Conservation (phyloP, 352 stramenopile genomes). For the Lagenidium giganteum region DNA sequence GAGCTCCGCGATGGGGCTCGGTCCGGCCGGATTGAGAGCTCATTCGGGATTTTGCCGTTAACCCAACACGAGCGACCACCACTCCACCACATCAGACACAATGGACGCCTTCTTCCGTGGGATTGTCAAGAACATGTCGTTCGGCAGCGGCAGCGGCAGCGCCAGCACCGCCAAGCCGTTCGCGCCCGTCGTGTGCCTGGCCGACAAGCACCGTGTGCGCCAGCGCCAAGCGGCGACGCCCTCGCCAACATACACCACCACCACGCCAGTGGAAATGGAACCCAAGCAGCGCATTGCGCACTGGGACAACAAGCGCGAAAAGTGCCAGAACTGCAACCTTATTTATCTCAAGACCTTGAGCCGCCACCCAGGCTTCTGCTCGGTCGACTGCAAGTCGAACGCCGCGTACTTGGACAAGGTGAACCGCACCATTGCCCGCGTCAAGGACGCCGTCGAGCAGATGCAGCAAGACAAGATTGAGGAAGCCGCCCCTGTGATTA, state of each 20-base stretch:
- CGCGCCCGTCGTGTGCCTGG: too few species aligned
- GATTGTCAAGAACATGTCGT: slow-evolving; percentile 1
- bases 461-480: slow-evolving; percentile 32
- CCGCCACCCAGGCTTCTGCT: slow-evolving; percentile 70
- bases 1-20: too few species aligned
- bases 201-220: too few species aligned
- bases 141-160: not conserved
- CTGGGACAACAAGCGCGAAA: slow-evolving; percentile 85
- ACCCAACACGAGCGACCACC: too few species aligned
- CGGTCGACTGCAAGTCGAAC: slow-evolving; percentile 87
- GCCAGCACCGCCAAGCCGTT: slow-evolving; percentile 6
- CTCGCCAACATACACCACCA: not conserved
- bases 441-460: slow-evolving; percentile 64
- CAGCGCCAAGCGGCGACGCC: too few species aligned
- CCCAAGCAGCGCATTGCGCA: slow-evolving; percentile 42
- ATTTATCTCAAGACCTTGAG: slow-evolving; percentile 87
- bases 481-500: slow-evolving; percentile 6
- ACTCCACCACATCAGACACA: too few species aligned
- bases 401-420: slow-evolving; percentile 78
- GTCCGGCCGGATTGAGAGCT: too few species aligned
- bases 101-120: slow-evolving; percentile 20
- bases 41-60: too few species aligned
- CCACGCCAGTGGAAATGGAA: slow-evolving; percentile 9
- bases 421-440: slow-evolving; percentile 72
- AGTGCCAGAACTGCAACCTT: slow-evolving; percentile 78